Conservation (phyloP, 441 rosid species). For the Gossypium gossypioides region DNA sequence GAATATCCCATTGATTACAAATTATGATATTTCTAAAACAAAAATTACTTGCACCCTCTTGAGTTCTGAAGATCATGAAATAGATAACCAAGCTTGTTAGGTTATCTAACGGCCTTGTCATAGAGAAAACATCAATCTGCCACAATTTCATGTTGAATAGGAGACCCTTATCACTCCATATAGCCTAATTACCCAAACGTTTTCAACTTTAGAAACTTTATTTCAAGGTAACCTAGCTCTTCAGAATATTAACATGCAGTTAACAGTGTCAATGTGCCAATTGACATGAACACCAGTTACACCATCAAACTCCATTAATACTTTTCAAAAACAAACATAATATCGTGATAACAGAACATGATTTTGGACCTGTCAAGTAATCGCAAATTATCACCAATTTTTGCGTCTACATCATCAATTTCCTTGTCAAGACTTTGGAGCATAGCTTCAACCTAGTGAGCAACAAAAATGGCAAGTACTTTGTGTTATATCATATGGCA, state of each 20-base stretch:
- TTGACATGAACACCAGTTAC: neutral
- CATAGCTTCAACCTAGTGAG: constrained; percentile 63
- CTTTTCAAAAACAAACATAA: neutral
- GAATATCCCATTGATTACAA: no score
- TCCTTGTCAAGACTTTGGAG: constrained; percentile 42
- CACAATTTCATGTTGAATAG: neutral
- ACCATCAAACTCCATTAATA: neutral
- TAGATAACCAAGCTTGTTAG: neutral
- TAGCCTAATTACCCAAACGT: neutral
- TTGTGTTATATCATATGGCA: neutral
- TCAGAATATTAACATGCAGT: neutral
- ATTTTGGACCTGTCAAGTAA: constrained; percentile 55
- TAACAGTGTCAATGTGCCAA: neutral
- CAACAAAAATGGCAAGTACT: neutral
- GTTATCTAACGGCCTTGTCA: neutral
- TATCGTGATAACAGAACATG: neutral
- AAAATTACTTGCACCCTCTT: no score
- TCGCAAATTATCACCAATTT: constrained; percentile 78
- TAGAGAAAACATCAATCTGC: neutral
- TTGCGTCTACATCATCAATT: constrained; percentile 79
- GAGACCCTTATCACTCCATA: neutral
- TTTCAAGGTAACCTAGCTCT: neutral
- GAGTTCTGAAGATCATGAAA: no score
- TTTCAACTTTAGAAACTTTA: neutral
- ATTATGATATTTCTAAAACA: no score